Evolutionary conservation across 2,329 filamentous ascomycete genomes (phyloP).

Genomic region (Alternaria solani): DNA sequence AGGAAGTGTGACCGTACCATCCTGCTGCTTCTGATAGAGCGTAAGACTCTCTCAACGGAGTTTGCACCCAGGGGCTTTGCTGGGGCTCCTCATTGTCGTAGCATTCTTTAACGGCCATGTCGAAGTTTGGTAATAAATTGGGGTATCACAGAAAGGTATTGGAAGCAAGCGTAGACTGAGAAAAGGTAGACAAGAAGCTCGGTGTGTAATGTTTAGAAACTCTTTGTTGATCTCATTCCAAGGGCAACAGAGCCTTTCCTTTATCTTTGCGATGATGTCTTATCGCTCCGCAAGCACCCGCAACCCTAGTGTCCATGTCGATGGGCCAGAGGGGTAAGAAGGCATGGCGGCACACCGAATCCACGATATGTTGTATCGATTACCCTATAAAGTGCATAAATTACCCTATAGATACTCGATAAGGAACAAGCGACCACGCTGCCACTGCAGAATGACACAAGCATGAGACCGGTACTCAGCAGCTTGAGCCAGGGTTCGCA

Average conservation of each 20-base stretch:
- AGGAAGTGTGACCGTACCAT: constrained; percentile 64
- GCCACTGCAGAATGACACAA: constrained; percentile 38
- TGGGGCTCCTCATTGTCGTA: constrained; percentile 32
- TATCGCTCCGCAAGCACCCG: constrained; percentile 39
- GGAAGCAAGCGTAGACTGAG: constrained; percentile 2
- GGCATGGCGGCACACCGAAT: constrained; percentile 16
- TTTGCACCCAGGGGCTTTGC: constrained; percentile 69
- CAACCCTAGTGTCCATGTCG: constrained; percentile 21
- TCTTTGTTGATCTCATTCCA: constrained; percentile 2
- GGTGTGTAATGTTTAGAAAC: constrained; percentile 1
- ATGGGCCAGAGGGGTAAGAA: constrained; percentile 21
- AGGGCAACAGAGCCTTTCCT: constrained; percentile 12
- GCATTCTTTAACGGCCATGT: constrained; percentile 38
- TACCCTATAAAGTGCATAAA: constrained; percentile 46
- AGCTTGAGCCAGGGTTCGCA: constrained; percentile 32
- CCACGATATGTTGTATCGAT: constrained; percentile 35
- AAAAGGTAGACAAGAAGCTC: constrained; percentile 1
- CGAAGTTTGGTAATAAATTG: constrained; percentile 11
- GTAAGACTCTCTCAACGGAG: constrained; percentile 73
- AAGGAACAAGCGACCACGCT: constrained; percentile 30
- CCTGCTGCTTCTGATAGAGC: constrained; percentile 73
- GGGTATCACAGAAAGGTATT: constrained; percentile 20
- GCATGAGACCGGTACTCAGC: constrained; percentile 28
- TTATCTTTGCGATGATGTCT: constrained; percentile 26
- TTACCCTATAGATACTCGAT: constrained; percentile 49